Evolutionary conservation across 2,329 filamentous ascomycete genomes (phyloP), one percentile per base, ranked within the genome.

Genomic region (Pseudogymnoascus sp.): DNA sequence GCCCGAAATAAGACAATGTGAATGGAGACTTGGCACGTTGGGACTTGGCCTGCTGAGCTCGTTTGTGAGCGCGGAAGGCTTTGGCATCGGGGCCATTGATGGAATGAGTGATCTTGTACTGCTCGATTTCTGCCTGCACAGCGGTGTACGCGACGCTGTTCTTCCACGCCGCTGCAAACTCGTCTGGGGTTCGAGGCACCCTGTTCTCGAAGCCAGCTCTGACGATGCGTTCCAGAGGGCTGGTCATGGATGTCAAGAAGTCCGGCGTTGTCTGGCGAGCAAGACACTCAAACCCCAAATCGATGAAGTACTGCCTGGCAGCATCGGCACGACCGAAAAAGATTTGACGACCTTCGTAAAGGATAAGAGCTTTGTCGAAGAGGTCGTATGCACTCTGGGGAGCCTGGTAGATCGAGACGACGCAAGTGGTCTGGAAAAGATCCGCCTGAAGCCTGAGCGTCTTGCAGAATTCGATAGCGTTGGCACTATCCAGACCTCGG

Each of bases 211-310:
- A 85, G 1, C 83, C 84, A 23, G 79, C 71, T 45, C 78, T 79
- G 12, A 85, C 72, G 42, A 80, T 75, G 33, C 85, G 77, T 62
- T 85, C 85, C 63, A 83, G 75, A 2, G 79, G 75, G 49, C 84
- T 83, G 9, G 85, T 90, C 70, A 92, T 85, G 1, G 87, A 89
- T 0, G 89, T 92, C 36, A 92, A 75, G 72, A 92, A 92, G 71
- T 93, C 90, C 1, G 84, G 65, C 7, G 67, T 69, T 7, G 69
- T 72, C 35, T 69, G 67, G 35, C 80, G 86, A 85, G n/a, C 87
- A 80, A 42, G 85, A 80, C 0, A 88, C 84, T 83, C 78, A 67
- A 91, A 92, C 0, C 90, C 89, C 30, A 92, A 78, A 14, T 82
- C 75, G 58, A 84, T 74, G 64, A 92, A 92, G 70, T 88, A 92